phyloP scores from a whole-genome alignment of 1,139 yeast species.

The Diutina mesorugosa region DNA sequence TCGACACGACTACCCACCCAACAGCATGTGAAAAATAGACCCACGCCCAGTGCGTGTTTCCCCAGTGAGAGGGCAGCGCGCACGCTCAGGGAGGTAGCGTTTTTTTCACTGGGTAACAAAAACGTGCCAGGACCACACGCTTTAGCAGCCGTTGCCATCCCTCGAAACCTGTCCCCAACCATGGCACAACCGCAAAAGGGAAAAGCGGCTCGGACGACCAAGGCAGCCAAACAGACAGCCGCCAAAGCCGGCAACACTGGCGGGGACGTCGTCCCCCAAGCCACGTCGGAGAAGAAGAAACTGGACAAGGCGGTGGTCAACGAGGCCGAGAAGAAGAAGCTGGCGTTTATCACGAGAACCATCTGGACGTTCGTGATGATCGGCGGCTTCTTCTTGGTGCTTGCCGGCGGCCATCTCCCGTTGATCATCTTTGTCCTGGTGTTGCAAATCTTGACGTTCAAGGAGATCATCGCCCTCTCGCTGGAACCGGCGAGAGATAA shows the following conservation, averaged over 20 bases:
- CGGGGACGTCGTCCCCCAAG: not conserved
- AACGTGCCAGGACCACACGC: not conserved
- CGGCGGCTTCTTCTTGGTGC: conserved; percentile 49
- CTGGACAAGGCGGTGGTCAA: conserved; percentile 8
- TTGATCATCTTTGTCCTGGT: conserved; percentile 58
- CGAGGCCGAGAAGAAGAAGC: conserved; percentile 57
- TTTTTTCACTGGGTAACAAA: not conserved
- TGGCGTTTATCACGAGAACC: conserved; percentile 80
- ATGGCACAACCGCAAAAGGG: not conserved
- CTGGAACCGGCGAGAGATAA: conserved; percentile 76
- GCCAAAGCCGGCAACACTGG: not conserved
- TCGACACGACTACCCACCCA: not conserved
- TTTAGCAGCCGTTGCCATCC: not conserved
- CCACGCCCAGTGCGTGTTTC: not conserved
- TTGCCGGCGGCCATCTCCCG: conserved; percentile 84
- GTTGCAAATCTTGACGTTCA: conserved; percentile 74
- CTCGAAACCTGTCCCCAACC: not conserved
- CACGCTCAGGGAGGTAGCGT: not conserved
- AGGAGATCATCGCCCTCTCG: conserved; percentile 82
- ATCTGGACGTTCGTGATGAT: conserved; percentile 94
- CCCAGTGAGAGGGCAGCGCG: not conserved
- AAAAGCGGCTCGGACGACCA: not conserved
- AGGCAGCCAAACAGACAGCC: not conserved
- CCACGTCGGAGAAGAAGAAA: no score
- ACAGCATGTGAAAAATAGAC: not conserved